Percentiles rank a stretch among this genome's conserved stretches.
These are phyloP conservation scores for Candida montana DNA, from an alignment of 805 yeast species.

Conservation along the genomic window DNA sequence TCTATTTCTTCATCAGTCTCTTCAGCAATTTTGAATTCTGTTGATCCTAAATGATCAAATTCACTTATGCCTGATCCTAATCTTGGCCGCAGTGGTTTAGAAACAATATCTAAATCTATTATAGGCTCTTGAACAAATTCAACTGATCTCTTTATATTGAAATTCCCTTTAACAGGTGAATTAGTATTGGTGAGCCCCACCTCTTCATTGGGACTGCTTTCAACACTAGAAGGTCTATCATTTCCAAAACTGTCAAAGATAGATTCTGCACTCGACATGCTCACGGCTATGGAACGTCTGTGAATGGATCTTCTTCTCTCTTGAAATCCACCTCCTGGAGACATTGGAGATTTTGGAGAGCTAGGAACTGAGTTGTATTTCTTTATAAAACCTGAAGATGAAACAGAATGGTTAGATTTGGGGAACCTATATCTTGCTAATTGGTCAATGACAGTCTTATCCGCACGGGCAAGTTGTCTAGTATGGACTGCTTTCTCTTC, in stretches of 20 bases:
- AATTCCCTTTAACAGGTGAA: neutral
- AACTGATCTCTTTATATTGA: neutral
- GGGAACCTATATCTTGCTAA: constrained; percentile 15
- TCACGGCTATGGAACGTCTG: constrained; percentile 10
- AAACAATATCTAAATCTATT: constrained; percentile 16
- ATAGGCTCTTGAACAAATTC: constrained; percentile 3
- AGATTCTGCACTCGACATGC: constrained; percentile 13
- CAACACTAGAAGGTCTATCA: neutral
- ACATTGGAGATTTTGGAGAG: neutral
- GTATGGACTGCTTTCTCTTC: no score
- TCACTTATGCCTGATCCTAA: neutral
- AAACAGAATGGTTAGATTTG: neutral
- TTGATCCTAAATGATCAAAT: constrained; percentile 2
- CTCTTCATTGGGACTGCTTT: neutral
- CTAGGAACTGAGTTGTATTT: no score
- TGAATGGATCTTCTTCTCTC: constrained; percentile 4
- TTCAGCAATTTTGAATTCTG: constrained; percentile 2
- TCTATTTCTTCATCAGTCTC: constrained; percentile 3
- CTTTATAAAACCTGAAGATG: no score
- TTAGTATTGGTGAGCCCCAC: neutral
- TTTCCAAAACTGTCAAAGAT: constrained; percentile 7
- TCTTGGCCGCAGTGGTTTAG: constrained; percentile 12
- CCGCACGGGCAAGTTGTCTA: neutral
- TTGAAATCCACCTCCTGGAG: neutral
- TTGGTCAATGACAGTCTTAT: constrained; percentile 4